Evolutionary conservation across 2,329 filamentous ascomycete genomes (phyloP).

Genomic region (Metarhizium sp.): DNA sequence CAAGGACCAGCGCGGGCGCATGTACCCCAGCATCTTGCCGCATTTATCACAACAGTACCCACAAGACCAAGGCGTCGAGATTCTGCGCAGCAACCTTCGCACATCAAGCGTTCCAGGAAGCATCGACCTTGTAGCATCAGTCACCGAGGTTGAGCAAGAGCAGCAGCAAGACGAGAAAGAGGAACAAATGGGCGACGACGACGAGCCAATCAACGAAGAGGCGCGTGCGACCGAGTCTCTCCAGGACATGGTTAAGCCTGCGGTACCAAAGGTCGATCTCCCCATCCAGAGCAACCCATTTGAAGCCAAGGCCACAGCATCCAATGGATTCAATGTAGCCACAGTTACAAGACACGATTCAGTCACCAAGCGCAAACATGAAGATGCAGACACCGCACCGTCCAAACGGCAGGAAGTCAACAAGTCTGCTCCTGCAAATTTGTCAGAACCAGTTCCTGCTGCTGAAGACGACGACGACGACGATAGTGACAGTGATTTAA

Average conservation of each 20-base stretch:
- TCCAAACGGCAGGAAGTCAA: slow-evolving; percentile 33
- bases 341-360: slow-evolving; percentile 15
- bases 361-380: slow-evolving; percentile 29
- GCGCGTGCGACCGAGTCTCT: neutral
- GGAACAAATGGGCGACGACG: slow-evolving; percentile 5
- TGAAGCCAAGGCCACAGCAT: slow-evolving; percentile 13
- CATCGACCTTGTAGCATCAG: slow-evolving; percentile 17
- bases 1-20: slow-evolving; percentile 51
- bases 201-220: neutral
- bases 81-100: slow-evolving; percentile 53
- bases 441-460: slow-evolving; percentile 12
- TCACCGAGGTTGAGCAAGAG: slow-evolving; percentile 29
- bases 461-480: slow-evolving; percentile 28
- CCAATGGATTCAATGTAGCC: neutral
- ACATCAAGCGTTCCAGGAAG: slow-evolving; percentile 19
- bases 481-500: slow-evolving; percentile 37
- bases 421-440: slow-evolving; percentile 8
- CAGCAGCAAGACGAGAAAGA: slow-evolving; percentile 28
- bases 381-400: slow-evolving; percentile 23
- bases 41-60: slow-evolving; percentile 62
- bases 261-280: slow-evolving; percentile 13
- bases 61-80: slow-evolving; percentile 57
- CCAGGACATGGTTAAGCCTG: slow-evolving; percentile 10
- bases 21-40: slow-evolving; percentile 67
- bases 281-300: slow-evolving; percentile 28